Evolutionary conservation across 2,329 filamentous ascomycete genomes (phyloP), one percentile per base, ranked within the genome.

Genomic region (Pezicula rhizophila): DNA sequence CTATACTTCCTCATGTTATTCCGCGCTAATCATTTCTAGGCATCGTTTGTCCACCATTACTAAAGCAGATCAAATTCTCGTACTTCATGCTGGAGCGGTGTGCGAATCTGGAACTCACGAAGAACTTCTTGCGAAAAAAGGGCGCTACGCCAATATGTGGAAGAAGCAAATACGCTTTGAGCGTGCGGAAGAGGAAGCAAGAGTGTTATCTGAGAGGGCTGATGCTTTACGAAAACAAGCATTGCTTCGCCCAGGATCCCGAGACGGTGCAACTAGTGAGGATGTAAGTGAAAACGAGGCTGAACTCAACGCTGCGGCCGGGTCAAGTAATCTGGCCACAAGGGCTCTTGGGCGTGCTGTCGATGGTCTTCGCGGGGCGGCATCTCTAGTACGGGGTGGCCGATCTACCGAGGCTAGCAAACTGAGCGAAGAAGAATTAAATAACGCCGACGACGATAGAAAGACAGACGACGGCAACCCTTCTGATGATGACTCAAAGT

Each of bases 11-110:
- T 15, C 89, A 85, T 39, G 90, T 85, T 1, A 89, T 90, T 87
- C 48, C 86, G 86, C 8, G 84, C 93, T 66, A 85, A 90, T 60
- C 90, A 91, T 51, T 72, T 90, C 46, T 90, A 40, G 74, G 91
- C 26, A 82, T 86, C 61, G 62, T 25, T 72, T 96, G 20, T 93
- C 88, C 28, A 96, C 90, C 1, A 92, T 95, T 59, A 91, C 87
- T 82, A 93, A 87, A 50, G 89, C 89, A 8, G 87, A 95, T 64
- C 87, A 91, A 61, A 95, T 95, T 52, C 74, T 95, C 44, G 89
- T 95, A 8, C 73, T 95, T 6, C 82, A 89, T 55, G 79, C 84
- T 51, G 89, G 89, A n/a, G 75, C 78, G 41, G 85, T 95, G 45
- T 79, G 80, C 12, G 89, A 95, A 69, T 77, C 78, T 42, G 89